Evolutionary conservation across 1,284 basidiomycete species (phyloP).

Genomic region (Porodaedalea pini): DNA sequence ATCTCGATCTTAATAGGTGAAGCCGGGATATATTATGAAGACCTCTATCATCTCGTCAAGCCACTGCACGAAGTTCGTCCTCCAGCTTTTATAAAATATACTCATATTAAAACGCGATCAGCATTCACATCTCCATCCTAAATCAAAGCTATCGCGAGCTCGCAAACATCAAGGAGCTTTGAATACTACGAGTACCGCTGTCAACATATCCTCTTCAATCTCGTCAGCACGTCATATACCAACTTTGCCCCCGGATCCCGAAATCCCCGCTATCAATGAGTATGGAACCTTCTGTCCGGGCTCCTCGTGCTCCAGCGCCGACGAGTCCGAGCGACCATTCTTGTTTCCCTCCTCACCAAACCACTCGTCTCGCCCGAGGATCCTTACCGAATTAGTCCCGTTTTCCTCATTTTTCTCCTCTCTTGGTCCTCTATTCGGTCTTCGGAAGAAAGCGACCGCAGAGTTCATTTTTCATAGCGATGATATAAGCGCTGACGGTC

Average conservation of each 20-base stretch:
- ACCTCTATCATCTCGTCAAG: slow-evolving; percentile 49
- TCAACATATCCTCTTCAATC: no score
- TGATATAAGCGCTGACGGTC: neutral
- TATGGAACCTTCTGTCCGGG: slow-evolving; percentile 46
- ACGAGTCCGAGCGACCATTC: slow-evolving; percentile 16
- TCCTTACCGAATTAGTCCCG: slow-evolving; percentile 6
- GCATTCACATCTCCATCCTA: slow-evolving; percentile 13
- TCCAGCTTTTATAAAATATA: neutral
- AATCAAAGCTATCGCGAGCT: neutral
- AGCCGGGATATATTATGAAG: slow-evolving; percentile 56
- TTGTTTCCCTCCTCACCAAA: slow-evolving; percentile 19
- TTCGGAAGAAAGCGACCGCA: neutral
- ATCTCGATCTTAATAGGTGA: slow-evolving; percentile 35
- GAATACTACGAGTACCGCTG: neutral
- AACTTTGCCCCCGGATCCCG: slow-evolving; percentile 25
- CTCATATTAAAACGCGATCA: slow-evolving; percentile 5
- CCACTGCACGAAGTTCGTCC: slow-evolving; percentile 35
- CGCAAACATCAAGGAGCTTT: neutral
- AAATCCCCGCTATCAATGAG: slow-evolving; percentile 44
- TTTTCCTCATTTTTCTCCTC: slow-evolving; percentile 5
- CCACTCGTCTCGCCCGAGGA: neutral
- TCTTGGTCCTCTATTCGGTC: neutral
- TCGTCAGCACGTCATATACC: neutral
- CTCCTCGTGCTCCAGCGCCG: slow-evolving; percentile 16
- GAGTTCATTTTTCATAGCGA: neutral